Evolutionary conservation across 495 filamentous ascomycete species (phyloP), one percentile per base, ranked within the genome.

Genomic region (Aspergillus cristatus): DNA sequence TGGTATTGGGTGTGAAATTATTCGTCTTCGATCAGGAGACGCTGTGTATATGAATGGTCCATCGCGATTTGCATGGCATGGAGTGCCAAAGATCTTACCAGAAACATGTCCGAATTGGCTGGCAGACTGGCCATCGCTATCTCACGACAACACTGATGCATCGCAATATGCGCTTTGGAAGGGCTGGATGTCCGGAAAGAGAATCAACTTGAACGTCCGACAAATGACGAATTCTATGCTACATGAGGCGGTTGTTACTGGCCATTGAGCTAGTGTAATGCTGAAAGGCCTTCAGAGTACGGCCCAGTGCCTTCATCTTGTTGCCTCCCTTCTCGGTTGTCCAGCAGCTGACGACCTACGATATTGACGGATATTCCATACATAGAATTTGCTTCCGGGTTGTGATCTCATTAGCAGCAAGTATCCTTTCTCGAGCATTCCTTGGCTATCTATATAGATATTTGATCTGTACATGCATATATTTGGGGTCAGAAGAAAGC

Each of bases 61-160:
- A 36, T 77, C 82, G 7, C 63, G 89, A 34, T 89, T 84, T 59
- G 91, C 89, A 10, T 96, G 89, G 91, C 89, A 96, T 65, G 86
- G 83, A 3, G 89, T 96, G 10, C 88, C 90, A 3, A 84, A 82
- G 48, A 78, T 94, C 17, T 33, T 94, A 15, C 71, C 75, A 16
- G 72, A 64, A 13, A 94, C 82, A 1, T 95, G 86, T 62, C 90
- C 89, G 0, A 60, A 56, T 2, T 83, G 74, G 62, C 54, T 97
- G 36, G 65, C 68, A 40, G 62, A 81, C 32, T 96, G 89, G 88
- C 91, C 89, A 14, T 78, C 68, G 1, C 16, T 29, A 11, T 60
- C 60, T 25, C 59, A 55, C 3, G 40, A 46, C 14, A 37, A 34
- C 10, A 34, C 40, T 7, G 51, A 38, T 32, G 38, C 43, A 25